phyloP scores from a whole-genome alignment of 495 filamentous ascomycete genomes.

The Terfezia boudieri region DNA sequence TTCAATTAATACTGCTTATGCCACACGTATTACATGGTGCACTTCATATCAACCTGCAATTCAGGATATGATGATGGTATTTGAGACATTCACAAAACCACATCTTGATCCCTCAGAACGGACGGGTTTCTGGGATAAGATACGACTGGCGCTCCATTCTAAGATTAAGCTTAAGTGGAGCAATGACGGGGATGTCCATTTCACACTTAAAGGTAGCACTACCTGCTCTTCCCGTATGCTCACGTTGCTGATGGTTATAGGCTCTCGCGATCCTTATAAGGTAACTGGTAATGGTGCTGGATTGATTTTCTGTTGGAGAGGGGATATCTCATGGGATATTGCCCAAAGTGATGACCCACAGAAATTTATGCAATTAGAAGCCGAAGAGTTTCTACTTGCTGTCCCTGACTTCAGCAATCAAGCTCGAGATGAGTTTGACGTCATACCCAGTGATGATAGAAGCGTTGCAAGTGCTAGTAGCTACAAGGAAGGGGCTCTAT shows the following conservation, averaged over 20 bases:
- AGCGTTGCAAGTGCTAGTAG: conserved; percentile 39
- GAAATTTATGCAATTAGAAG: conserved; percentile 86
- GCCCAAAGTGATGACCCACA: conserved; percentile 61
- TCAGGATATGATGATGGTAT: conserved; percentile 99
- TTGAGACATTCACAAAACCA: conserved; percentile 91
- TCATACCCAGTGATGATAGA: conserved; percentile 36
- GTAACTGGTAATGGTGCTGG: conserved; percentile 83
- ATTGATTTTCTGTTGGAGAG: conserved; percentile 94
- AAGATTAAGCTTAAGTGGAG: conserved; percentile 71
- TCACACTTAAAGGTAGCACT: conserved; percentile 58
- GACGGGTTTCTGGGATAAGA: conserved; percentile 98
- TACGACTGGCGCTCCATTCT: conserved; percentile 86
- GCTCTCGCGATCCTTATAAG: conserved; percentile 76
- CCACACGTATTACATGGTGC: conserved; percentile 89
- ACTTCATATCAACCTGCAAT: conserved; percentile 95
- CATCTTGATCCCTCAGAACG: conserved; percentile 82
- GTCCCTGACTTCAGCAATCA: conserved; percentile 84
- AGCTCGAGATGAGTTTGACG: conserved; percentile 41
- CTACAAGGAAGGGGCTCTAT: conserved; percentile 50
- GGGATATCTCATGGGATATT: conserved; percentile 70
- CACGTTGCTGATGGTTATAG: conserved; percentile 16
- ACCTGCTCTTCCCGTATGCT: not conserved
- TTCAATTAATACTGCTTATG: conserved; percentile 76
- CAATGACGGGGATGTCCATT: conserved; percentile 85
- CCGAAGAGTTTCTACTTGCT: conserved; percentile 79